Base-by-base conservation (phyloP, 495 filamentous ascomycete species). In the Umbilicaria muhlenbergii region DNA sequence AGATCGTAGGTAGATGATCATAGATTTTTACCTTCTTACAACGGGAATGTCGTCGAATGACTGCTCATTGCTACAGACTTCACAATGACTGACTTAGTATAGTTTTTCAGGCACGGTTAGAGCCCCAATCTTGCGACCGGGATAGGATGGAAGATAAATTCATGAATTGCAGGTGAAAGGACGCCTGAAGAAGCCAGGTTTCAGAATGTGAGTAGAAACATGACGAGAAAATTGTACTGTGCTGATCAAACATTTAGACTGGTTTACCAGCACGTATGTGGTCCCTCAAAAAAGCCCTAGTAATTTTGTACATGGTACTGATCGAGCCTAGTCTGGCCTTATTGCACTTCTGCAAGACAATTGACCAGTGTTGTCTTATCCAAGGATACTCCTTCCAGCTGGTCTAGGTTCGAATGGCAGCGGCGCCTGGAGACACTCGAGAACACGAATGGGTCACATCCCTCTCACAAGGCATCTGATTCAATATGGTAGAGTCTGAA, bases 131-230 rank as follows among this genome's bases (percentile, higher is more conserved):
- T 10, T 28, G 2, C 5, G 5, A 6, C 6, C 2, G 2, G 6
- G 8, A 8, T 8, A 6, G 4, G 4, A 28, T 6, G 24, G 24
- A 28, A 6, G 5, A 0, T 2, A 6, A 6, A 10, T 6, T 28
- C 8, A 37, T 18, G 17, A 15, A 10, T 37, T 28, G 6, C 35
- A 43, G 41, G 41, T 17, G 41, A 43, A 36, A 34, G 41, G 31
- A 43, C 41, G 19, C 41, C 41, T 8, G 41, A 43, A 24, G 5
- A 43, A n/a, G 41, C 41, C 2, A 5, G 32, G 5, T 43, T 43
- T 17, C 13, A 43, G 13, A 36, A 43, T 6, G 41, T 43, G 28
- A 13, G 32, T 15, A 8, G n/a, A 5, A 6, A 14, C 3, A 11
- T 18, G n/a, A 8, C 12, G 16, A 15, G n/a, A 7, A 3, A 3